Evolutionary conservation across 495 filamentous ascomycete species (phyloP).

Genomic region (Neurospora sp.): DNA sequence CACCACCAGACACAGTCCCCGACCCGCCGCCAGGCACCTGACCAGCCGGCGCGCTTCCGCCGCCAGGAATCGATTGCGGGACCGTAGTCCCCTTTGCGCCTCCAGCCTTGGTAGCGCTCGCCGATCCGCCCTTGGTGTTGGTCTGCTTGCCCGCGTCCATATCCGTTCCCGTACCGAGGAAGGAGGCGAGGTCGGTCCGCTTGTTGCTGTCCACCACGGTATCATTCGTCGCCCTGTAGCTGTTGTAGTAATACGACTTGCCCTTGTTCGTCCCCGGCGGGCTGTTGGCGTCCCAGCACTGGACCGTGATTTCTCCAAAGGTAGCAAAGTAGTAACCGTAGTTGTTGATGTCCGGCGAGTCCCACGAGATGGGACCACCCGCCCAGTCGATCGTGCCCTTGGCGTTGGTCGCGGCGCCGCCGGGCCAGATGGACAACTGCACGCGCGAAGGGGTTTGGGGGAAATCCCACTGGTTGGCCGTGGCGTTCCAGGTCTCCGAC

Average conservation of each 20-base stretch:
- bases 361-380: conserved; percentile 84
- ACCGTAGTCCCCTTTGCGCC: conserved; percentile 11
- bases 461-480: conserved; percentile 71
- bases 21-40: conserved; percentile 16
- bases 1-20: conserved; percentile 2
- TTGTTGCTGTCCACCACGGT: conserved; percentile 68
- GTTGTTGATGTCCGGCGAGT: conserved; percentile 65
- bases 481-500: conserved; percentile 74
- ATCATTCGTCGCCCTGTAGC: conserved; percentile 54
- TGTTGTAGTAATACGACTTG: conserved; percentile 67
- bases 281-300: conserved; percentile 70
- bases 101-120: conserved; percentile 1
- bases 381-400: conserved; percentile 86
- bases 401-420: conserved; percentile 67
- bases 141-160: conserved; percentile 43
- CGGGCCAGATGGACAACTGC: conserved; percentile 94
- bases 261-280: conserved; percentile 47
- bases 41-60: conserved; percentile 19
- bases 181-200: conserved; percentile 64
- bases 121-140: conserved; percentile 16
- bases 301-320: conserved; percentile 63
- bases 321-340: conserved; percentile 83
- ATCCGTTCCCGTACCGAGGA: conserved; percentile 67
- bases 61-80: conserved; percentile 26
- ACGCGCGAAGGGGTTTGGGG: conserved; percentile 91